Evolutionary conservation across 129 eudicot genomes (phyloP), one percentile per base, ranked within the genome.

Genomic region (Ambrosia artemisiifolia): DNA sequence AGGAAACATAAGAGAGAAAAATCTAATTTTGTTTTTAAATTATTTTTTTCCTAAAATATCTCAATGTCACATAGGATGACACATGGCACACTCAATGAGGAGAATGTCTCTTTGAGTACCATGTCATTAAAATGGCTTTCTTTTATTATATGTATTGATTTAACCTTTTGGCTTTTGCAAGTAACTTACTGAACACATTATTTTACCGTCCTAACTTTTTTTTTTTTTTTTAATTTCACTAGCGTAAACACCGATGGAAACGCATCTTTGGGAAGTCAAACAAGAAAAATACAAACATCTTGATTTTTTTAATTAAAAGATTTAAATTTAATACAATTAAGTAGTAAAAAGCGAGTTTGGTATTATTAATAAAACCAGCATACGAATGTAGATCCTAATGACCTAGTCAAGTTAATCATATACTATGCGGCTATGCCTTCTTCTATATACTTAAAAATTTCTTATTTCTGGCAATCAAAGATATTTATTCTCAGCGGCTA

Each of bases 381-480:
- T n/a, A 66, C 46, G 8, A 54, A 65, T 32, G 35, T 65, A 55
- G 48, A 54, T 54, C 60, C 53, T 28, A 61, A 42, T 67, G 68
- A 75, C 74, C 74, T 75, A 75, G 5, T 36, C 5, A 36, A 44
- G 68, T 75, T 75, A 67, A 67, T 75, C 74, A 75, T 60, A 61
- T 46, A 40, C 66, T 16, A 54, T 61, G 33, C 36, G 38, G 33
- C 32, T 3, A 63, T 38, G 68, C 16, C 62, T 9, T 20, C 7
- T 55, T 18, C n/a, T 55, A 10, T 55, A 55, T 18, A 55, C 62
- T 8, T 55, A 50, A 1, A 50, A 14, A 2, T n/a, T 50, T 17
- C 7, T 17, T 4, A 2, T n/a, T 50, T 17, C 7, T 17, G 28
- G 59, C 59, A 53, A 53, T 17, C 7, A 53, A 16, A 53, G 2